These are phyloP conservation scores for Vitellaria paradoxa DNA, from an alignment of 179 eudicot genomes.

Conservation along the genomic window DNA sequence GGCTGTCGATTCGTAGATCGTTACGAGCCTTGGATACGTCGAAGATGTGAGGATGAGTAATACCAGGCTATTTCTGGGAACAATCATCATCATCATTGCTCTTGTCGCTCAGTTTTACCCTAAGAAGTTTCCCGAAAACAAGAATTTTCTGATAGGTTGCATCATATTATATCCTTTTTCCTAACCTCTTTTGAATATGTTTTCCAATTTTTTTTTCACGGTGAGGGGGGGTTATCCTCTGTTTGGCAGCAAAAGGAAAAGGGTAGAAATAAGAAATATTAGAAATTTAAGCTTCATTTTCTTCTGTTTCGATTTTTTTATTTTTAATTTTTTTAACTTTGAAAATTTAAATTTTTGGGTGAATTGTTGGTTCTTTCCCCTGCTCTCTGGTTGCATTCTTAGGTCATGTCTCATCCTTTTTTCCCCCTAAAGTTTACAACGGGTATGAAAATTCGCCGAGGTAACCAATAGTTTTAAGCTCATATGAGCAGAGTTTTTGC, in stretches of 20 bases:
- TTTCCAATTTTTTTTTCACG: neutral
- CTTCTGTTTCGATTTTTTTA: neutral
- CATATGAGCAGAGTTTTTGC: neutral
- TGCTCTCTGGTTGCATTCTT: too few relatives aligned
- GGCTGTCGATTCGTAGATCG: conserved; percentile 43
- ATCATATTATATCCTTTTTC: conserved; percentile 77
- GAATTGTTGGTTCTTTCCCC: too few relatives aligned
- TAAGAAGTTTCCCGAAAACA: conserved; percentile 85
- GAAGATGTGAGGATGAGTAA: conserved; percentile 94
- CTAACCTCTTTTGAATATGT: neutral
- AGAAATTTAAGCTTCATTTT: neutral
- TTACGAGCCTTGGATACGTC: conserved; percentile 71
- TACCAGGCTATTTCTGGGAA: conserved; percentile 65
- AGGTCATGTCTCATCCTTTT: too few relatives aligned
- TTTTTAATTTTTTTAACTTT: neutral
- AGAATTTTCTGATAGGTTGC: conserved; percentile 66
- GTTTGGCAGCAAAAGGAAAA: neutral
- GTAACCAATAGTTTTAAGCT: neutral
- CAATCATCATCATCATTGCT: conserved; percentile 66
- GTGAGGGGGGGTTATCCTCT: neutral
- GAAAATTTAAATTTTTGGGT: too few relatives aligned
- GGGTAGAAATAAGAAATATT: neutral
- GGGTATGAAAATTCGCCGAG: too few relatives aligned
- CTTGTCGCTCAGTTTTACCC: conserved; percentile 90
- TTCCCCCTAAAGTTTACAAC: too few relatives aligned